A percentile compares a stretch with the other conserved stretches of the same genome.
phyloP scores from a whole-genome alignment of 116 monocot genomes.

The Iris pallida region DNA sequence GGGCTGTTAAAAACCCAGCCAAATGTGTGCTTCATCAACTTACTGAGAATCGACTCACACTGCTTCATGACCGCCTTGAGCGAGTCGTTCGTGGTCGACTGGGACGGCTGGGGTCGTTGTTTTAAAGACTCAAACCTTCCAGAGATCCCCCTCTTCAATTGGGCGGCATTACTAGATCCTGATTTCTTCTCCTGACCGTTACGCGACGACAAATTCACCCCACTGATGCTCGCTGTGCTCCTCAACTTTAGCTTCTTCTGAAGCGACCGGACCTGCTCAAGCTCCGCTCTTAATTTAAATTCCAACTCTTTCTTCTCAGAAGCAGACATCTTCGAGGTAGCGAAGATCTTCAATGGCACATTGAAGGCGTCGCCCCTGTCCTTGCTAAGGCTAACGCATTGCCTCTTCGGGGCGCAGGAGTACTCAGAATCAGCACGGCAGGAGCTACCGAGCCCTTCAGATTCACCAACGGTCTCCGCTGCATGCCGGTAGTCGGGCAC shows the following conservation, averaged over 20 bases:
- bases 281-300: slow-evolving; percentile 35
- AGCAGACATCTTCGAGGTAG: slow-evolving; percentile 28
- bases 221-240: slow-evolving; percentile 9
- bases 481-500: slow-evolving; percentile 59
- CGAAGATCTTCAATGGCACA: slow-evolving; percentile 40
- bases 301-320: slow-evolving; percentile 35
- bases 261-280: slow-evolving; percentile 41
- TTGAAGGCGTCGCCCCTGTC: slow-evolving; percentile 29
- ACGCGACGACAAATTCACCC: slow-evolving; percentile 24
- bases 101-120: slow-evolving; percentile 15
- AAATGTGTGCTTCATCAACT: slow-evolving; percentile 42
- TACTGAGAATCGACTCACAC: slow-evolving; percentile 46
- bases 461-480: slow-evolving; percentile 64
- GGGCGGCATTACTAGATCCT: slow-evolving; percentile 12
- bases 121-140: slow-evolving; percentile 41
- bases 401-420: slow-evolving; percentile 63
- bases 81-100: background rate
- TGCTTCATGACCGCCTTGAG: slow-evolving; percentile 5
- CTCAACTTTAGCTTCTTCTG: slow-evolving; percentile 37
- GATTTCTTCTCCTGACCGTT: slow-evolving; percentile 24
- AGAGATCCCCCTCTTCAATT: slow-evolving; percentile 30
- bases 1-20: slow-evolving; percentile 56
- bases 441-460: slow-evolving; percentile 59
- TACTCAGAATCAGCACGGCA: slow-evolving; percentile 58
- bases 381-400: slow-evolving; percentile 48